Base-by-base conservation (phyloP, 768 basidiomycete species). In the Collybiopsis luxurians region DNA sequence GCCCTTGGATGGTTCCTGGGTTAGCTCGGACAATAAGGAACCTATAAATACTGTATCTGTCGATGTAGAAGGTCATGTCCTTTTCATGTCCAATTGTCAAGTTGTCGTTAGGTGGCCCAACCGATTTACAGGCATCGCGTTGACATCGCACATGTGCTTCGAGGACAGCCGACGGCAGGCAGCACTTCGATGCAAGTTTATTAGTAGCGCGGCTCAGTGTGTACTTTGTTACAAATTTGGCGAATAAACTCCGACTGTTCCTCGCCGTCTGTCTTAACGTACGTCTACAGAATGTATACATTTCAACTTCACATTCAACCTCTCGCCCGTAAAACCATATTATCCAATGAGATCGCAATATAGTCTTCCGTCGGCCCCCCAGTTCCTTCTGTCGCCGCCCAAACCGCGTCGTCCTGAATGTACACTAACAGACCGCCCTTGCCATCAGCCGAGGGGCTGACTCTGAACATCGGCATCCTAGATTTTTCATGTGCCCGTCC, bases 401-500 rank as follows among this genome's bases (percentile, higher is more conserved):
- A 98, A 13, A 98, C 92, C 0, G 95, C 95, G 72, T 97, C 95
- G 64, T 97, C 95, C 61, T 85, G 75, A 42, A 98, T 82, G 72
- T 96, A 99, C 23, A 97, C 87, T 63, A 93, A 75, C 42, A 98
- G 66, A 0, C 96, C 96, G 9, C 92, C 90, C 64, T 86, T 88
- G 11, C 93, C 95, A 68, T 92, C 92, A 13, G 83, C 83, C 21
- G 79, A 85, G 52, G 75, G 75, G 55, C 92, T 90, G 12, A 98
- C 86, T 49, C 88, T 83, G 77, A 87, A 98, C 49, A 98, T 69
- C 6, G 93, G 93, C 86, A 95, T 90, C 55, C 95, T 83, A 17
- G 94, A 93, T 45, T 74, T 78, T 63, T 89, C 88, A 64, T 98
- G 92, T 13, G 85, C 89, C 48, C 84, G 84, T 2, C 95, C 96